These are phyloP conservation scores for Kwoniella europaea DNA, from an alignment of 768 basidiomycete species.

Conservation along the genomic window DNA sequence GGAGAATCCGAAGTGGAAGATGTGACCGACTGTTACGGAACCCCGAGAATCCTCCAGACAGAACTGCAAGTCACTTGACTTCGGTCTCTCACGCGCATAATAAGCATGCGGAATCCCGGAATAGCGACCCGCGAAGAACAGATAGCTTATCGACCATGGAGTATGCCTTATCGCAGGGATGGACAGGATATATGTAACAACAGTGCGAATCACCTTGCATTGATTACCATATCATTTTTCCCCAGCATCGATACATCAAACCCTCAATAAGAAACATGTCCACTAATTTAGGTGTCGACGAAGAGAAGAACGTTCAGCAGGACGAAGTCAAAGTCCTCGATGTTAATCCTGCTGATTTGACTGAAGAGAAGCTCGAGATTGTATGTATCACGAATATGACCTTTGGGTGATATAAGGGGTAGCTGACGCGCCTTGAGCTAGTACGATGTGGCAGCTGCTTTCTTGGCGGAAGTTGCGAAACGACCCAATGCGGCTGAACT, in stretches of 20 bases:
- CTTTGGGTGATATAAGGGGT: background rate
- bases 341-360: constrained; percentile 7
- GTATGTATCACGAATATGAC: background rate
- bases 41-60: background rate
- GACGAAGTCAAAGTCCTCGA: constrained; percentile 1
- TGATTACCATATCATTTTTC: too few species aligned
- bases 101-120: constrained; percentile 6
- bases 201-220: too few species aligned
- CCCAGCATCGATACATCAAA: background rate
- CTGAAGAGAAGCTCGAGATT: constrained; percentile 13
- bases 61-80: background rate
- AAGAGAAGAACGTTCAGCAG: constrained; percentile 10
- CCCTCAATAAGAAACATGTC: background rate
- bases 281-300: constrained; percentile 8
- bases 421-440: background rate
- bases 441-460: constrained; percentile 34
- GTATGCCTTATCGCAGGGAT: background rate
- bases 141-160: background rate
- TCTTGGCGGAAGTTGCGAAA: constrained; percentile 24
- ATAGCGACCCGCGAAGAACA: background rate
- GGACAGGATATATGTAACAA: background rate
- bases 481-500: constrained; percentile 30
- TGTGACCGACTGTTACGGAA: background rate
- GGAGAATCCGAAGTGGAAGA: too few species aligned
- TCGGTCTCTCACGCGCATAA: background rate